Conservation (phyloP, 805 yeast genomes). For the Tetrapisispora iriomotensis region DNA sequence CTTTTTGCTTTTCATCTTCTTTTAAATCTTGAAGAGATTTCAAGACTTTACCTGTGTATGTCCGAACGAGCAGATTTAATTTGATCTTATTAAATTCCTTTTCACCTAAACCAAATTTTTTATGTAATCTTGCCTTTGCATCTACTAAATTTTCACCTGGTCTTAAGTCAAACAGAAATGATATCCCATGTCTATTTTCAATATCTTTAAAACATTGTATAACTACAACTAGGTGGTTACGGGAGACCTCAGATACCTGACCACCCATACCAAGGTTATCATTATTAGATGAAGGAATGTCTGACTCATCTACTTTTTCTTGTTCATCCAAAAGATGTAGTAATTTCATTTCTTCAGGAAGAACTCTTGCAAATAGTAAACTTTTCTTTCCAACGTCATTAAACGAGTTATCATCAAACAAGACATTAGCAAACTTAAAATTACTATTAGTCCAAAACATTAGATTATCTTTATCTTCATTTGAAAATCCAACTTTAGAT, state of each 20-base stretch:
- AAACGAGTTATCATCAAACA: conserved; percentile 31
- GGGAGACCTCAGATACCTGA: no score
- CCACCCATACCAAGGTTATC: no score
- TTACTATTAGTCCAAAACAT: conserved; percentile 47
- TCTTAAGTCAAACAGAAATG: conserved; percentile 65
- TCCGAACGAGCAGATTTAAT: conserved; percentile 31
- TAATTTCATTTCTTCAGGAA: conserved; percentile 33
- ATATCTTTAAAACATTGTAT: conserved; percentile 70
- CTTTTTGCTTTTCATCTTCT: conserved; percentile 35
- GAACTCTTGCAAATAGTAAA: conserved; percentile 38
- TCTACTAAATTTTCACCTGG: conserved; percentile 56
- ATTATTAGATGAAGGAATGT: no score
- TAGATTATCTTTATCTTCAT: conserved; percentile 37
- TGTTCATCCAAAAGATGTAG: conserved; percentile 16
- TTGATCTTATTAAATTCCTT: conserved; percentile 71
- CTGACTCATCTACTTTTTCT: conserved; percentile 5
- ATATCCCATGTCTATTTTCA: conserved; percentile 64
- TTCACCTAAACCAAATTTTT: conserved; percentile 63
- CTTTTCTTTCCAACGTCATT: conserved; percentile 31
- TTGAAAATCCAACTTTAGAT: conserved; percentile 42
- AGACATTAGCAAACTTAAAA: conserved; percentile 30
- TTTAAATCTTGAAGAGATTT: conserved; percentile 36
- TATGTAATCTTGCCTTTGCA: conserved; percentile 58
- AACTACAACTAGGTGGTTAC: conserved; percentile 45
- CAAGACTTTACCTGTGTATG: conserved; percentile 29